phyloP scores from a whole-genome alignment of 2,329 filamentous ascomycete genomes.

The Neonectria hederae region DNA sequence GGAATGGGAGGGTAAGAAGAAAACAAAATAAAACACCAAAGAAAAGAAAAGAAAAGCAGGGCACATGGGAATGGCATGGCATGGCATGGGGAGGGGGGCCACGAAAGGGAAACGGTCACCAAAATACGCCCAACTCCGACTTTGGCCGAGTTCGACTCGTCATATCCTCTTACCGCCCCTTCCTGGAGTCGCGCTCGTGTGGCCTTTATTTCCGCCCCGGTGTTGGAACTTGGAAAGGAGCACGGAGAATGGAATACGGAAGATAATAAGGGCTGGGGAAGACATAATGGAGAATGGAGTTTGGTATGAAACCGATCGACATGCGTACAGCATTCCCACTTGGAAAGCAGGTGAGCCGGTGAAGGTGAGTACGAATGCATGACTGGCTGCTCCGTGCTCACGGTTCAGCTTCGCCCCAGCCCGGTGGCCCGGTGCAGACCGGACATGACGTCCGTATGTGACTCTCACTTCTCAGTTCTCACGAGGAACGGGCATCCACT shows the following conservation, averaged over 20 bases:
- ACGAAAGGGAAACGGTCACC: background rate
- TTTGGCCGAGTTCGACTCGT: conserved; percentile 37
- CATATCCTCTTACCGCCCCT: conserved; percentile 29
- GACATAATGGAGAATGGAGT: background rate
- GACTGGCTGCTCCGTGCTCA: background rate
- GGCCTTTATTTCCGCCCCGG: background rate
- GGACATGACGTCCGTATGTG: background rate
- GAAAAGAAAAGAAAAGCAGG: conserved; percentile 4
- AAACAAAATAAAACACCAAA: background rate
- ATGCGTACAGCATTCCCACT: background rate
- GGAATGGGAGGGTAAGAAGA: conserved; percentile 6
- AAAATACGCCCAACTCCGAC: conserved; percentile 28
- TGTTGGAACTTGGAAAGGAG: background rate
- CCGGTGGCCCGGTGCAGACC: conserved; percentile 5
- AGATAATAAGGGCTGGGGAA: background rate
- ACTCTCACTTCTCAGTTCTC: background rate
- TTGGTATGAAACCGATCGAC: background rate
- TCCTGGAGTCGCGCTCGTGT: background rate
- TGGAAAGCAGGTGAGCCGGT: background rate
- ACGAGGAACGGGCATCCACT: conserved; percentile 21
- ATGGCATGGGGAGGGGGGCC: conserved; percentile 6
- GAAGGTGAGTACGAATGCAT: conserved; percentile 9
- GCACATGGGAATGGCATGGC: conserved; percentile 13
- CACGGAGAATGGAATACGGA: background rate
- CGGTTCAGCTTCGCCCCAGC: background rate